Evolutionary conservation across 768 basidiomycete genomes (phyloP), one percentile per base, ranked within the genome.

Genomic region (Pholiota microspora): DNA sequence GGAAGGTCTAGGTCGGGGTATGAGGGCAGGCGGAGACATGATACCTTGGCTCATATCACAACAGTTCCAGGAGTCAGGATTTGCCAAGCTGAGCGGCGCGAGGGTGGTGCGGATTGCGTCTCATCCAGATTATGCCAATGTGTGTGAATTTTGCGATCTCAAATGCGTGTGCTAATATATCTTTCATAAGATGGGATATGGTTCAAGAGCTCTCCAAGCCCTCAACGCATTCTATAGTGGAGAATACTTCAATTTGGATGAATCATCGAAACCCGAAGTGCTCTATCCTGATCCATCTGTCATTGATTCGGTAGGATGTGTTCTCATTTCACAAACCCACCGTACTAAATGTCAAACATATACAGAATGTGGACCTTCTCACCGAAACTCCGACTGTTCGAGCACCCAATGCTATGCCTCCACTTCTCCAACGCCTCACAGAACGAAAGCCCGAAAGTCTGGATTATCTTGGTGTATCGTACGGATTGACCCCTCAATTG

Each of bases 41-140:
- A 97, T 99, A 55, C 97, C 97, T 0, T 99, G 97, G 96, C 76
- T 97, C 23, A 76, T 99, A 44, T 85, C 91, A 40, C 93, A 94
- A 68, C 86, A 98, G 76, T 99, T 92, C 77, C 94, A 97, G 74
- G 97, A 99, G 70, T 88, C 82, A 61, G 88, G 90, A 67, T 99
- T 99, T 71, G 96, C 92, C 5, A 77, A 82, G 71, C 73, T 99
- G 59, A 94, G 92, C 35, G 97, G 97, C 0, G 96, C 90, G 5
- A 76, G 97, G 45, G 74, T 99, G 21, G 95, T 99, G 13, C 77
- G 97, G 54, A 87, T 99, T 49, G 96, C 97, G 27, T 93, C 91
- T 27, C 94, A 97, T 72, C 97, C 97, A 0, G 95, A 98, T 68
- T 96, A 96, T 66, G 84, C 90, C 34, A 89, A 84, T 62, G 94